Evolutionary conservation across 352 stramenopile genomes (phyloP), one percentile per base, ranked within the genome.

Genomic region (Globisporangium middletonii): DNA sequence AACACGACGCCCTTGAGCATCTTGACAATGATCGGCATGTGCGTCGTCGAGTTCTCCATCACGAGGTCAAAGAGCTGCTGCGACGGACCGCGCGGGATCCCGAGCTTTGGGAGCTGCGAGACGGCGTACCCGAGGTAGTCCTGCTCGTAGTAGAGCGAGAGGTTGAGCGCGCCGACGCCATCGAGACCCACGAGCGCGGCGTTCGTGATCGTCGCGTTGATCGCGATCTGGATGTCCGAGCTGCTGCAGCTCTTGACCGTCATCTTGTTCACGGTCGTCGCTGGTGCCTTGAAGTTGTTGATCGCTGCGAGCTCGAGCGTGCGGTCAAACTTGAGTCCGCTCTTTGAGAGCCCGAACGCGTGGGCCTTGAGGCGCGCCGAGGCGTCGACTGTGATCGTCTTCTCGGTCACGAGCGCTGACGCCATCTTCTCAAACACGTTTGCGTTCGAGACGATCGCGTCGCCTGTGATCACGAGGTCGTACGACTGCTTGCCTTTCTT

Each of bases 111-210:
- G 37, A 75, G 64, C 9, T 60, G 55, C 48, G 78, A 85, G 38
- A 82, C 43, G 2, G 75, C 75, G 57, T 87, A 85, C 19, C 80
- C 80, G 38, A 91, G 58, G 62, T 86, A 91, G 28, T 72, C 67
- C 41, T 83, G 53, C 13, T 65, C 59, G 62, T 79, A 86, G 71
- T 88, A 88, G 35, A 91, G 58, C 18, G 67, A 87, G 61, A 91
- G 60, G 61, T 89, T 91, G 48, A 91, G 73, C 47, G 67, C 60
- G 43, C 77, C 81, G 30, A 91, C 72, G 59, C 79, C 57, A 33
- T 50, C 18, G 42, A 63, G 33, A 2, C 57, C 57, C 5, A 63
- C 33, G 33, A 48, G 38, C 43, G 43, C 58, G 8, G 27, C 35
- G 50, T 64, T 64, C 16, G 38, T 64, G 37, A 89, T 55, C 15